Evolutionary conservation across 2,329 filamentous ascomycete genomes (phyloP), one percentile per base, ranked within the genome.

Genomic region (Lasiodiplodia gonubiensis): DNA sequence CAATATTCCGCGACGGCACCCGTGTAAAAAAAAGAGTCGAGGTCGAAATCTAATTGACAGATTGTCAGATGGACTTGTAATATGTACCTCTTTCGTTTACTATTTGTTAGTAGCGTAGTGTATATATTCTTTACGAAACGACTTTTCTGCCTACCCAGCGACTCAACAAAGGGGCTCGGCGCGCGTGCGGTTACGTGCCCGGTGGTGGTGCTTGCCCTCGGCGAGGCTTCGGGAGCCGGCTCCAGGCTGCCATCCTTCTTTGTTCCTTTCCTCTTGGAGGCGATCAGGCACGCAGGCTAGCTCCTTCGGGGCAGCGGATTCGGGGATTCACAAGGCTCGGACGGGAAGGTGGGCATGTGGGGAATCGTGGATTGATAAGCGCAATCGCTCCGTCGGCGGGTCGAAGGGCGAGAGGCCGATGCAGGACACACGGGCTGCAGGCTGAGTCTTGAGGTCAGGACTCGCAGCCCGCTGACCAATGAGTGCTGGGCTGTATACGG

Each of bases 301-400:
- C 27, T 18, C 5, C 30, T 54, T 51, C 8, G 21, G 48, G 25
- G 10, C 23, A 23, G 48, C n/a, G 6, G 42, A 14, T 16, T 25
- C 49, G 49, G 35, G 53, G 14, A 35, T n/a, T n/a, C 30, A 8
- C 30, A 16, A 3, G 14, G 51, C 18, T 23, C 21, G n/a, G 23
- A 12, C 59, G 59, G 42, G 30, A 63, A 63, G 59, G 59, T 63
- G 59, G 57, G 57, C 57, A 46, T 23, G 57, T 61, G 39, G 57
- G 18, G 39, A 46, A 18, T 7, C 8, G 14, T 2, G 55, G 27
- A 63, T 63, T 63, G 59, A 51, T 63, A 63, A 63, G 59, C 59
- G 46, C 25, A 37, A 37, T 18, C 14, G n/a, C 27, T 10, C 14
- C 8, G 27, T 63, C 59, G 59, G 59, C 42, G 59, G 14, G 14